A percentile compares a stretch with the other conserved stretches of the same genome.
Conservation (phyloP, 2,329 filamentous ascomycete genomes). For the Chrysosporium keratinophilum region DNA sequence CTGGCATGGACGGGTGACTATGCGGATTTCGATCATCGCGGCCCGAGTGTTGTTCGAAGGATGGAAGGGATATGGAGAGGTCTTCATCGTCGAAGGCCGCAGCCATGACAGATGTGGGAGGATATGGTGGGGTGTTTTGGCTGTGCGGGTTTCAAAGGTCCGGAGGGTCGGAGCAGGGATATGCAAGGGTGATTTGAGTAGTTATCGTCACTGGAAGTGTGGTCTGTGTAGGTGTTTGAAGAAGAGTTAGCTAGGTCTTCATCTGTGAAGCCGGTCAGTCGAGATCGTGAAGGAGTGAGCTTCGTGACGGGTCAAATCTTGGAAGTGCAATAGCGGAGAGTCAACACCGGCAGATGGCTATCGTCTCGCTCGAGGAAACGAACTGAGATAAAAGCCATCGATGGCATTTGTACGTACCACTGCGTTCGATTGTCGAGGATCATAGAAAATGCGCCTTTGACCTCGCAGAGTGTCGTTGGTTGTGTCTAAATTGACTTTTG, state of each 20-base stretch:
- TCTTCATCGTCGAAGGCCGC: slow-evolving; percentile 31
- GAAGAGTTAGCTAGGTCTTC: background rate
- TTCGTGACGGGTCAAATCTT: background rate
- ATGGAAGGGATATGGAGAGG: slow-evolving; percentile 28
- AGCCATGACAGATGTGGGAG: slow-evolving; percentile 21
- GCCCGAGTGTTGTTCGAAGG: slow-evolving; percentile 16
- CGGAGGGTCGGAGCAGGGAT: background rate
- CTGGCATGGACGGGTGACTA: slow-evolving; percentile 17
- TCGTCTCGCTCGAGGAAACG: no score
- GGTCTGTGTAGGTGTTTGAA: background rate
- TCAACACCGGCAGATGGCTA: no score
- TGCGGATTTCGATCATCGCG: slow-evolving; percentile 14
- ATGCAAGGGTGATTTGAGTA: no score
- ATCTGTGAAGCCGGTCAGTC: background rate
- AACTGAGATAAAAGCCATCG: no score
- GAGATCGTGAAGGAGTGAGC: background rate
- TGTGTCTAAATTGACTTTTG: background rate
- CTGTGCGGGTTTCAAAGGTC: background rate
- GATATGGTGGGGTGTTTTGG: background rate
- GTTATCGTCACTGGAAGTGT: background rate
- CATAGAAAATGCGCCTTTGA: background rate
- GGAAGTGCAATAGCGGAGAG: background rate
- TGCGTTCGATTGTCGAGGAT: no score
- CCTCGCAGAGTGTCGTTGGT: background rate
- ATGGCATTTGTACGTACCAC: no score